Conservation (phyloP, 371 early-diverging fungal species). For the Rhizopus stolonifer region DNA sequence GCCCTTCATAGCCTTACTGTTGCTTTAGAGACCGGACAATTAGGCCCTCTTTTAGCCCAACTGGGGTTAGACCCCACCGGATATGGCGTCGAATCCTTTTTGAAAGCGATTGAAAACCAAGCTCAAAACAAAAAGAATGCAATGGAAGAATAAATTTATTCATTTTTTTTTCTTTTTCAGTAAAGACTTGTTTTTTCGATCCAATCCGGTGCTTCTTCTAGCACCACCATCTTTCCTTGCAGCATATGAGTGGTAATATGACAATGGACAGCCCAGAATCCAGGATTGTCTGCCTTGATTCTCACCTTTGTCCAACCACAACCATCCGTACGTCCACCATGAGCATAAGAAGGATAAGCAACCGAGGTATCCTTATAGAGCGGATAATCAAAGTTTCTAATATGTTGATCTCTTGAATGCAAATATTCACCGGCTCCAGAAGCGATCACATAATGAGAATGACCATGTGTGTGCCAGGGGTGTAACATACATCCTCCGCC, state of each 20-base stretch:
- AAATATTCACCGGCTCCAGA: constrained; percentile 37
- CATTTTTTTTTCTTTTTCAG: not conserved
- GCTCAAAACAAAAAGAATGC: constrained; percentile 38
- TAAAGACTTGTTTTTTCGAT: constrained; percentile 22
- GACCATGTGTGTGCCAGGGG: constrained; percentile 52
- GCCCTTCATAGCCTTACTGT: constrained; percentile 60
- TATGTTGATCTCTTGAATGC: constrained; percentile 22
- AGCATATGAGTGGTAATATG: constrained; percentile 53
- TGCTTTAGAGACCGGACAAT: constrained; percentile 67
- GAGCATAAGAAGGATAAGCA: constrained; percentile 35
- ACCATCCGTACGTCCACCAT: constrained; percentile 18
- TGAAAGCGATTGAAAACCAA: constrained; percentile 62
- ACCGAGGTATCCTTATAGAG: constrained; percentile 31
- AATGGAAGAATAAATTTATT: constrained; percentile 23
- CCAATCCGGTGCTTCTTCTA: constrained; percentile 44
- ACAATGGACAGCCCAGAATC: constrained; percentile 52
- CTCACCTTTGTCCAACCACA: constrained; percentile 46
- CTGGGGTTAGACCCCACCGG: constrained; percentile 65
- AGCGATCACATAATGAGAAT: constrained; percentile 42
- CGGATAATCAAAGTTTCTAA: constrained; percentile 31
- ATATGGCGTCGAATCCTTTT: constrained; percentile 65
- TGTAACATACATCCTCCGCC: constrained; percentile 33
- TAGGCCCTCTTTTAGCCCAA: constrained; percentile 63
- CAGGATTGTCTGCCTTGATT: constrained; percentile 45
- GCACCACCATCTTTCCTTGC: constrained; percentile 44